Evolutionary conservation across 495 filamentous ascomycete genomes (phyloP), one percentile per base, ranked within the genome.

Genomic region (Beverwykella pulmonaria): DNA sequence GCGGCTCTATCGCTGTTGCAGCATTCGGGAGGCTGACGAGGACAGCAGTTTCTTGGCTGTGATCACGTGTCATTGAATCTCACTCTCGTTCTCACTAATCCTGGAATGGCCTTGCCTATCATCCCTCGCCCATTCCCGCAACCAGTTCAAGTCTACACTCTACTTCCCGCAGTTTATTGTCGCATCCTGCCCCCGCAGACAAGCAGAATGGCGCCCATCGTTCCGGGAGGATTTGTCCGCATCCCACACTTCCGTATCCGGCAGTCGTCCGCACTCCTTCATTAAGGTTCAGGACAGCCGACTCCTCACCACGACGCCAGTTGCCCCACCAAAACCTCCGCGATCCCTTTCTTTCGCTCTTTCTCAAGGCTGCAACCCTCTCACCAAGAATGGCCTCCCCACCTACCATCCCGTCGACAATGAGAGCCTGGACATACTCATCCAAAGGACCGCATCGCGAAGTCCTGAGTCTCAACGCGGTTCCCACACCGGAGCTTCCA

Each of bases 401-500:
- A 56, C 50, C 36, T 15, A 50, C 48, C 10, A 57, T 63, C 50
- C 52, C 61, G 14, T 19, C 50, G 26, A 47, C 61, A 19, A 63
- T 63, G 61, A 47, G 53, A 63, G 75, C 71, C 25, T 76, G 75
- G 75, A 71, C 63, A 25, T 71, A 69, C 60, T 64, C 67, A 19
- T n/a, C 23, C 3, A 47, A 64, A 23, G 61, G 61, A 8, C 36
- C 61, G 15, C 61, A 63, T 36, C 61, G 61, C 15, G 10, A 56
- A 63, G 66, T 75, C 44, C 75, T 76, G 30, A 27, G 23, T 22
- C 67, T 76, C 59, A 22, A n/a, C n/a, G 17, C 20, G 20, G 20
- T 63, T 17, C 48, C 41, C n/a, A 25, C 57, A 34, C 25, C 34
- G 1, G 12, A 34, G 27, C 20, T 57, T 50, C 58, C 49, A 44